Conservation (phyloP, 306 rosid species). For the Prunus persica region DNA sequence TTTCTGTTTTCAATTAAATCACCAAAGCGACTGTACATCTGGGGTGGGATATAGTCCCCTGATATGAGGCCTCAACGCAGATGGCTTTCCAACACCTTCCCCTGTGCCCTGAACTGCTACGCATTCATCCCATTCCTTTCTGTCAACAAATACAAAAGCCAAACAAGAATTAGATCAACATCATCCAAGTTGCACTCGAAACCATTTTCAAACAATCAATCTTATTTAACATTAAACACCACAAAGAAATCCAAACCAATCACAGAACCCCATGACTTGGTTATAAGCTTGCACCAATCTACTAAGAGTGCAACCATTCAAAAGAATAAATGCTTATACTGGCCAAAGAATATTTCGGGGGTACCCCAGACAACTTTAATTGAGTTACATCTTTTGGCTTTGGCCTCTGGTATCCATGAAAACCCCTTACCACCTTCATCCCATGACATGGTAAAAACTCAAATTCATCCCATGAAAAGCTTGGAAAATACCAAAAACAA, state of each 20-base stretch:
- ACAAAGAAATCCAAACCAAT: background rate
- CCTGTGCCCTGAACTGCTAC: constrained; percentile 46
- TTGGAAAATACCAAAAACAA: background rate
- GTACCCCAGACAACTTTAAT: background rate
- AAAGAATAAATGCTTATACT: background rate
- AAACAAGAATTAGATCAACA: constrained; percentile 4
- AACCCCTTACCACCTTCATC: background rate
- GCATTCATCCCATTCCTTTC: constrained; percentile 80
- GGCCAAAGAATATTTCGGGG: background rate
- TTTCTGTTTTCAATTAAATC: constrained; percentile 57
- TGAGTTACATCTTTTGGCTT: background rate
- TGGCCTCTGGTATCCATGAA: background rate
- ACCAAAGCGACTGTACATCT: constrained; percentile 92
- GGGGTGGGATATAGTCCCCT: constrained; percentile 60
- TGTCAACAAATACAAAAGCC: constrained; percentile 34
- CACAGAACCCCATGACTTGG: background rate
- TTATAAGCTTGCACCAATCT: background rate
- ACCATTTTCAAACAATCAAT: background rate
- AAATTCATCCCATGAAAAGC: background rate
- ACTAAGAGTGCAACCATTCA: background rate
- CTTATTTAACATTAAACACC: background rate
- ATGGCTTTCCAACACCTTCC: constrained; percentile 52
- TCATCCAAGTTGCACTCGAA: background rate
- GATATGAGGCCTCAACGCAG: constrained; percentile 49
- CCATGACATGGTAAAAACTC: background rate